Conservation (phyloP, 2,329 filamentous ascomycete genomes). For the Dactylellina haptotyla region DNA sequence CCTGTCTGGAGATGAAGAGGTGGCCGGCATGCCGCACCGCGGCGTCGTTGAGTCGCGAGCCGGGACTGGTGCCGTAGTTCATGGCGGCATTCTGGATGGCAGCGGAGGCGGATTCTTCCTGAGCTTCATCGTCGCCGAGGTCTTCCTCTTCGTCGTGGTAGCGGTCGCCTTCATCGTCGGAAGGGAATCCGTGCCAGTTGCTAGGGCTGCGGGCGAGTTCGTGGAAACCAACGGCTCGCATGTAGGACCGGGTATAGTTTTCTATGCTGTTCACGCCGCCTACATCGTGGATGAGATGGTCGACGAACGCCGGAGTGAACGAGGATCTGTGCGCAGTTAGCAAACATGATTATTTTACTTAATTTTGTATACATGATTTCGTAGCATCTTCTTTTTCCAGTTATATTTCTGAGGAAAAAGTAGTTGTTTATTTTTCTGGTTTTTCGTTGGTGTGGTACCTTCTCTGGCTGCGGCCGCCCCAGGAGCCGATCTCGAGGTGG, state of each 20-base stretch:
- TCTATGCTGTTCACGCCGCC: slow-evolving; percentile 94
- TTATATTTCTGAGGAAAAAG: no score
- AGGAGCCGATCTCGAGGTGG: slow-evolving; percentile 39
- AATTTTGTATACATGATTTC: background rate
- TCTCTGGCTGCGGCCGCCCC: slow-evolving; percentile 40
- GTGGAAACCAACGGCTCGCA: slow-evolving; percentile 85
- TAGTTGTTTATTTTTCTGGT: no score
- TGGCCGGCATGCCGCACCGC: slow-evolving; percentile 69
- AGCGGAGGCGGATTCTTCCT: slow-evolving; percentile 35
- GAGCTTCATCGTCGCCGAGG: slow-evolving; percentile 6
- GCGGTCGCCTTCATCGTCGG: slow-evolving; percentile 48
- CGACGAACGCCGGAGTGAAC: slow-evolving; percentile 54
- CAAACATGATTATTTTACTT: background rate
- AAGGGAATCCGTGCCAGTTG: slow-evolving; percentile 46
- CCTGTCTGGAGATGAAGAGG: slow-evolving; percentile 60
- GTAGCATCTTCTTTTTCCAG: no score
- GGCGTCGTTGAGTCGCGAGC: slow-evolving; percentile 63
- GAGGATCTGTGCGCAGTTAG: slow-evolving; percentile 53
- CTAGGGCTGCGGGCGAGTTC: slow-evolving; percentile 76
- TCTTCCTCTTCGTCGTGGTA: slow-evolving; percentile 40
- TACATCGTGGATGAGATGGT: slow-evolving; percentile 67
- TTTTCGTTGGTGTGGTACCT: slow-evolving; percentile 29
- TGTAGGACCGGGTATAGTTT: slow-evolving; percentile 92
- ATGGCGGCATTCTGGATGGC: slow-evolving; percentile 29
- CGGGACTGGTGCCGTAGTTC: slow-evolving; percentile 41